These are phyloP conservation scores for Magnusiomyces paraingens DNA, from an alignment of 1,139 yeast species.

Conservation along the genomic window DNA sequence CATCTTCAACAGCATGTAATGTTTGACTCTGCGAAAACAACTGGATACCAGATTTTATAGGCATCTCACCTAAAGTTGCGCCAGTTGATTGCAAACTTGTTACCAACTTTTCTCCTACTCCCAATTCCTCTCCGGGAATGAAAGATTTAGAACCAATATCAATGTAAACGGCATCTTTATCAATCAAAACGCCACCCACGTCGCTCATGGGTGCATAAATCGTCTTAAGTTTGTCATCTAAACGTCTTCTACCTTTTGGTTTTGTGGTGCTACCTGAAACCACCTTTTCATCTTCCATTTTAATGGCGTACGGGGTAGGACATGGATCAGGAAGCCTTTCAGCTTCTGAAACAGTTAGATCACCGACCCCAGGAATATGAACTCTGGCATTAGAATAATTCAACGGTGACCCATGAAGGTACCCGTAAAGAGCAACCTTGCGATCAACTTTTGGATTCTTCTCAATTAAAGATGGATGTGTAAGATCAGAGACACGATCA, in stretches of 20 bases:
- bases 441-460: conserved; percentile 80
- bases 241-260: conserved; percentile 70
- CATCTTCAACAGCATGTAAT: conserved; percentile 12
- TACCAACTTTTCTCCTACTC: conserved; percentile 77
- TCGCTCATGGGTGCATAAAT: conserved; percentile 99
- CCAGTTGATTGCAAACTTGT: conserved; percentile 70
- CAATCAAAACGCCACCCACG: conserved; percentile 95
- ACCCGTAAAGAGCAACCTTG: conserved; percentile 87
- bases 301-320: conserved; percentile 92
- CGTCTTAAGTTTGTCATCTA: conserved; percentile 89
- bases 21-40: conserved; percentile 56
- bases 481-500: conserved; percentile 90
- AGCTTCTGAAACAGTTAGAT: conserved; percentile 62
- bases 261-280: conserved; percentile 54
- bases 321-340: conserved; percentile 97
- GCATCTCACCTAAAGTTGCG: conserved; percentile 55
- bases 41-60: conserved; percentile 65
- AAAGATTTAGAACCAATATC: conserved; percentile 69
- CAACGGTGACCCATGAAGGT: conserved; percentile 88
- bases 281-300: conserved; percentile 71
- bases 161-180: conserved; percentile 94
- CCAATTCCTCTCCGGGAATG: conserved; percentile 63
- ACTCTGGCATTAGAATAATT: conserved; percentile 67
- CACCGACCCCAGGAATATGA: conserved; percentile 96
- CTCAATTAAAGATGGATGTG: conserved; percentile 81